Evolutionary conservation across 305 asterid genomes (phyloP).

Genomic region (Fraxinus latifolia): DNA sequence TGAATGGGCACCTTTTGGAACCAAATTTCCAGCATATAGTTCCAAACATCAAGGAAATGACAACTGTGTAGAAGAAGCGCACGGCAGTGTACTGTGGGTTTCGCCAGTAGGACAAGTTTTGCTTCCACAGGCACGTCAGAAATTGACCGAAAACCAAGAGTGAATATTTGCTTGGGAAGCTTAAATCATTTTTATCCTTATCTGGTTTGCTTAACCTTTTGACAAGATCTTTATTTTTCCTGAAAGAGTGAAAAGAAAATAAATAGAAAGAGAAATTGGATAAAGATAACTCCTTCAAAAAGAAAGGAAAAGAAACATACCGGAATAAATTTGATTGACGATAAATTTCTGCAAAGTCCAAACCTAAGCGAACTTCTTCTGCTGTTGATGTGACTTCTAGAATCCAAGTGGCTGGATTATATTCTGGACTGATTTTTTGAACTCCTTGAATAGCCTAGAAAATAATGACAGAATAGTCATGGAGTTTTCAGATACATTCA

Average conservation of each 20-base stretch:
- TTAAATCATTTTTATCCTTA: constrained; percentile 36
- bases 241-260: constrained; percentile 24
- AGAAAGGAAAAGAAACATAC: constrained; percentile 28
- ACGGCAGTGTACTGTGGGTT: constrained; percentile 82
- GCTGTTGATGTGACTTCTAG: constrained; percentile 67
- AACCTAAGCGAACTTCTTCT: constrained; percentile 52
- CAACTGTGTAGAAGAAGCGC: constrained; percentile 68
- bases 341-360: constrained; percentile 69
- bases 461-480: neutral
- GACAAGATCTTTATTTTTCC: constrained; percentile 55
- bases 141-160: constrained; percentile 50
- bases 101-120: constrained; percentile 61
- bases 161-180: constrained; percentile 57
- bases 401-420: constrained; percentile 81
- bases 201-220: constrained; percentile 60
- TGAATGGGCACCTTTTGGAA: constrained; percentile 47
- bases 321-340: constrained; percentile 46
- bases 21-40: constrained; percentile 85
- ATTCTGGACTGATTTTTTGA: constrained; percentile 48
- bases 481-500: neutral
- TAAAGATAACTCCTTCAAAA: neutral
- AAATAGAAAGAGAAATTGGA: neutral
- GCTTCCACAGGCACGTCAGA: constrained; percentile 67
- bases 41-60: constrained; percentile 77
- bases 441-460: constrained; percentile 61